Conservation (phyloP, 1,284 basidiomycete genomes). For the Heterobasidion annosum region DNA sequence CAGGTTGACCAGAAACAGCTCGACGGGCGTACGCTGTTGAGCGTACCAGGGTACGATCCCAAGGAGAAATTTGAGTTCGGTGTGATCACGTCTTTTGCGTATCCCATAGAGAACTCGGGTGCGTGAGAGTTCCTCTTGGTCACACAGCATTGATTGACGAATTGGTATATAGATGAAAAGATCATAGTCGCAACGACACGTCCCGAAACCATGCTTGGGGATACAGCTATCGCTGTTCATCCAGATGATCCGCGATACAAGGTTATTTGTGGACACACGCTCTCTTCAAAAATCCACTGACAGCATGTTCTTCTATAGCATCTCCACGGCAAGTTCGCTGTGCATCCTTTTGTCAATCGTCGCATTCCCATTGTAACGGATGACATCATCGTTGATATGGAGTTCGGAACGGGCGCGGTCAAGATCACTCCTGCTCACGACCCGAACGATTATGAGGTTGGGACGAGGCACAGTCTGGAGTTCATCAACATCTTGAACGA, state of each 20-base stretch:
- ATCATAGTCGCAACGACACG: constrained; percentile 96
- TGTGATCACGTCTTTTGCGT: constrained; percentile 93
- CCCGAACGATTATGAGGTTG: constrained; percentile 96
- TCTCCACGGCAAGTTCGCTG: constrained; percentile 88
- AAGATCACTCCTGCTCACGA: constrained; percentile 99
- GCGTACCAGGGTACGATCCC: constrained; percentile 88
- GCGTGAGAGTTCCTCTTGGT: constrained; percentile 10
- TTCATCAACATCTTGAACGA: constrained; percentile 98
- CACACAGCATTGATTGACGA: neutral
- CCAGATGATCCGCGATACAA: constrained; percentile 92
- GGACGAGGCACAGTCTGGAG: constrained; percentile 79
- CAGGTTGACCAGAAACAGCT: constrained; percentile 93
- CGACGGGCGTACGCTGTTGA: constrained; percentile 81
- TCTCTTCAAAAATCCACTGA: neutral
- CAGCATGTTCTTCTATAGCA: constrained; percentile 31
- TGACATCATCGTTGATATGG: constrained; percentile 78
- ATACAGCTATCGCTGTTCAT: constrained; percentile 96
- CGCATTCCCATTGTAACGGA: constrained; percentile 89
- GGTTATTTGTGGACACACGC: constrained; percentile 7
- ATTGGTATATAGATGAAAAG: constrained; percentile 59
- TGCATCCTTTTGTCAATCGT: constrained; percentile 88
- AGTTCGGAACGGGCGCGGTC: constrained; percentile 96
- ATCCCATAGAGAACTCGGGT: constrained; percentile 83
- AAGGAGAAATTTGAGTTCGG: constrained; percentile 98
- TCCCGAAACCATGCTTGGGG: constrained; percentile 98